Evolutionary conservation across 1,284 basidiomycete species (phyloP).

Genomic region (Heterobasidion occidentale): DNA sequence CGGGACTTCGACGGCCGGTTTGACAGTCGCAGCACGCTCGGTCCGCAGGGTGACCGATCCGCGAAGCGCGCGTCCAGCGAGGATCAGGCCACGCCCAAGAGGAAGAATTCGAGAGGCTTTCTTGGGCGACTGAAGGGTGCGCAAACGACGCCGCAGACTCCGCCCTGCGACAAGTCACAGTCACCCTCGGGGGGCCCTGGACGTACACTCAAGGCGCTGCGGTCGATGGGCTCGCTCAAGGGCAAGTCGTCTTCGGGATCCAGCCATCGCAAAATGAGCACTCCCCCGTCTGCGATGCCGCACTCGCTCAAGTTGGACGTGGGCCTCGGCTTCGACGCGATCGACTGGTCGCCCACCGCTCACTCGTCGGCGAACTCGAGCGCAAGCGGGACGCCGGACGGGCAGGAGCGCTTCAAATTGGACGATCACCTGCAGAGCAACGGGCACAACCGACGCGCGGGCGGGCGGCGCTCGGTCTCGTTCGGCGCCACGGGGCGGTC

Average conservation of each 20-base stretch:
- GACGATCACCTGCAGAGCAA: background rate
- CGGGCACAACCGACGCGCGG: conserved; percentile 21
- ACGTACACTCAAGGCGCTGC: conserved; percentile 55
- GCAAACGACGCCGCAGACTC: conserved; percentile 31
- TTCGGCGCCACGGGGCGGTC: conserved; percentile 35
- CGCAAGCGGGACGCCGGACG: background rate
- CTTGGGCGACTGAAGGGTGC: conserved; percentile 49
- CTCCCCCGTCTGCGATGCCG: conserved; percentile 37
- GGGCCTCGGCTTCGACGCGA: conserved; percentile 50
- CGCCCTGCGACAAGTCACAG: conserved; percentile 27
- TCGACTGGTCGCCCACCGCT: conserved; percentile 35
- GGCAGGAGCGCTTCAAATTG: background rate
- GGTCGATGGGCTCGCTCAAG: conserved; percentile 74
- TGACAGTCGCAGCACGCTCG: conserved; percentile 69
- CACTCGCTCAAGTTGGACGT: conserved; percentile 43
- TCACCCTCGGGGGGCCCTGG: conserved; percentile 21
- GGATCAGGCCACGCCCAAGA: conserved; percentile 28
- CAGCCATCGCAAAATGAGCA: conserved; percentile 10
- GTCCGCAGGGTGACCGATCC: conserved; percentile 26
- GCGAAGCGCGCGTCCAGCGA: conserved; percentile 27
- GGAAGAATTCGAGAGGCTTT: conserved; percentile 61
- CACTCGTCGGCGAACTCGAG: conserved; percentile 16
- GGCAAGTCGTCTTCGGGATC: conserved; percentile 33
- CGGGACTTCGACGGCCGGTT: conserved; percentile 78
- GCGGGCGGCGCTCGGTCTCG: conserved; percentile 59